Evolutionary conservation across 257 asterid genomes (phyloP).

Genomic region (Asclepias syriaca): DNA sequence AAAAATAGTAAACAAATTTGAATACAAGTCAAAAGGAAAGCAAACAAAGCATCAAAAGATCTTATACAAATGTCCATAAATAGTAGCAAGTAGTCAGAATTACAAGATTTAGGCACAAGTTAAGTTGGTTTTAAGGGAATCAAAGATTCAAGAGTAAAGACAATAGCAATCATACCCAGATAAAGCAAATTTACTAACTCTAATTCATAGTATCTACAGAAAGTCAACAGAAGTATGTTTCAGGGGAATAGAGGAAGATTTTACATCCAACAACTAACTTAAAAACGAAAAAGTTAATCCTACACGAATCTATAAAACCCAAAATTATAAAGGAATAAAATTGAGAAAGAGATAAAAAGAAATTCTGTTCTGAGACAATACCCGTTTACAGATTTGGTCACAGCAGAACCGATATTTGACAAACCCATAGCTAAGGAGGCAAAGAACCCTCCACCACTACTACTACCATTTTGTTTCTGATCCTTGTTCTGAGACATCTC

Average conservation of each 20-base stretch:
- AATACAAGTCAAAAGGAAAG: conserved; percentile 7
- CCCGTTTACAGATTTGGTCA: conserved; percentile 80
- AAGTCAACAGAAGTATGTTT: neutral
- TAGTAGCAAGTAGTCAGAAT: neutral
- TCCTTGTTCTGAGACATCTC: neutral
- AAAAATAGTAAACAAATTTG: conserved; percentile 8
- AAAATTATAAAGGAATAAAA: neutral
- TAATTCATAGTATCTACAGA: neutral
- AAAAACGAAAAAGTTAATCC: neutral
- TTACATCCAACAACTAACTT: neutral
- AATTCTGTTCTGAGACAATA: conserved; percentile 17
- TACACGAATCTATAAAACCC: neutral
- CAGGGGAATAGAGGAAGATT: neutral
- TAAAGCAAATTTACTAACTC: neutral
- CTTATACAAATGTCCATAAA: neutral
- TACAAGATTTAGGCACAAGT: neutral
- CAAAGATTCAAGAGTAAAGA: neutral
- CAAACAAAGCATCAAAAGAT: neutral
- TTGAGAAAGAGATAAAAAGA: neutral
- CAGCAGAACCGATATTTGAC: conserved; percentile 54
- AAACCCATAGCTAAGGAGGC: conserved; percentile 59
- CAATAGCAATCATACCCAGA: neutral
- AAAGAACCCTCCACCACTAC: conserved; percentile 47
- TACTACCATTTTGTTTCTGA: conserved; percentile 17
- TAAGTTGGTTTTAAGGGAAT: neutral